A percentile compares a stretch with the other conserved stretches of the same genome.
phyloP scores from a whole-genome alignment of 805 yeast genomes.

The Candida tibetensis region DNA sequence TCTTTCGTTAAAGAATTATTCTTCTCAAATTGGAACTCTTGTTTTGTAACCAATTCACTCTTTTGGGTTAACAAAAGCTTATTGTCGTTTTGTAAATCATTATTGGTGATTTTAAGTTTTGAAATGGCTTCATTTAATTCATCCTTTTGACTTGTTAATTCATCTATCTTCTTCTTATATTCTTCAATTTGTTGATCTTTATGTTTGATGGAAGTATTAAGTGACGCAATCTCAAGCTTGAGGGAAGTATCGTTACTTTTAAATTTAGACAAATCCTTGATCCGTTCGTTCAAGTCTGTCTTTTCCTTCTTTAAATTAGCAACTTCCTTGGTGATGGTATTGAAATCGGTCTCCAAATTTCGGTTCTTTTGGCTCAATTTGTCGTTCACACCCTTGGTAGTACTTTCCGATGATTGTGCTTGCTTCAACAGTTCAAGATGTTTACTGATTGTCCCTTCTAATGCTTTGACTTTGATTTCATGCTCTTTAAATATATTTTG shows the following conservation, averaged over 20 bases:
- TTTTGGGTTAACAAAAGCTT: conserved; percentile 36
- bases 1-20: conserved; percentile 31
- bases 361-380: not conserved
- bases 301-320: conserved; percentile 31
- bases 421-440: conserved; percentile 4
- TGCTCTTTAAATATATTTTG: not conserved
- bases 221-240: conserved; percentile 48
- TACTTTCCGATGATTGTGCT: conserved; percentile 1
- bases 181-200: conserved; percentile 44
- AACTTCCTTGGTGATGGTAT: conserved; percentile 19
- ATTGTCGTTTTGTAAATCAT: conserved; percentile 38
- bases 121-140: conserved; percentile 36
- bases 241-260: conserved; percentile 42
- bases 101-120: conserved; percentile 39
- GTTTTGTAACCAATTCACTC: conserved; percentile 39
- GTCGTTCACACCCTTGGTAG: not conserved
- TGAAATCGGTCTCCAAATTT: not conserved
- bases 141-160: conserved; percentile 28
- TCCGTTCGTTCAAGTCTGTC: conserved; percentile 33
- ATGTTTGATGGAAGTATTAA: conserved; percentile 42
- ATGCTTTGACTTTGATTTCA: not conserved
- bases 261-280: conserved; percentile 26
- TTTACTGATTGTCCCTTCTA: conserved; percentile 3
- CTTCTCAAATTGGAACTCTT: conserved; percentile 36
- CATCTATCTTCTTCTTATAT: conserved; percentile 33